Evolutionary conservation across 116 monocot genomes (phyloP).

Genomic region (Iris pallida): DNA sequence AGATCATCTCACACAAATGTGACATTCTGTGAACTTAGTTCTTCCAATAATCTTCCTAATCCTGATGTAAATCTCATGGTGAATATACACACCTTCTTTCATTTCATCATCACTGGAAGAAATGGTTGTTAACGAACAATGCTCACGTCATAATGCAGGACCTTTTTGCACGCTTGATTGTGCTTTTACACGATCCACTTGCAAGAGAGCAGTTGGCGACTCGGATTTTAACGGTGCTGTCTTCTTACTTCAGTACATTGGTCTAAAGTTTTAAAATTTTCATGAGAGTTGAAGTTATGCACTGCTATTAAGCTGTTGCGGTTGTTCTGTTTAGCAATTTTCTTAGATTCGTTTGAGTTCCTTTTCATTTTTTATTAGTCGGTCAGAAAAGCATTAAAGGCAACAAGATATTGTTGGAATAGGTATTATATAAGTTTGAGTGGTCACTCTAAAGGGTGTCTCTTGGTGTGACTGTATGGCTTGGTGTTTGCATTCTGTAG

Average conservation of each 20-base stretch:
- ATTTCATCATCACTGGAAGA: background rate
- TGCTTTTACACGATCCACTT: constrained; percentile 89
- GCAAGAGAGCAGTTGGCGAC: constrained; percentile 70
- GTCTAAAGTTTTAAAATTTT: background rate
- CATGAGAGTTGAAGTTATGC: background rate
- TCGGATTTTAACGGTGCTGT: constrained; percentile 67
- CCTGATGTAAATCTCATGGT: constrained; percentile 45
- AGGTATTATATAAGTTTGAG: too few relatives aligned
- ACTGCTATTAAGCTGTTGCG: background rate
- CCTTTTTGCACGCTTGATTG: constrained; percentile 87
- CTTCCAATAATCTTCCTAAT: constrained; percentile 60
- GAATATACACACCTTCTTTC: background rate
- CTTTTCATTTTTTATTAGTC: too few relatives aligned
- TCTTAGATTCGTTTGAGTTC: too few relatives aligned
- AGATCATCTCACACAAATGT: constrained; percentile 38
- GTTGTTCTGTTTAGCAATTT: background rate
- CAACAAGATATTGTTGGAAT: too few relatives aligned
- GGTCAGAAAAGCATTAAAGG: too few relatives aligned
- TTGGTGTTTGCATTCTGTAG: too few relatives aligned
- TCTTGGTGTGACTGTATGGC: too few relatives aligned
- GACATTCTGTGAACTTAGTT: constrained; percentile 34
- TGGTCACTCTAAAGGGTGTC: too few relatives aligned
- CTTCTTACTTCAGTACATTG: background rate
- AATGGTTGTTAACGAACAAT: too few relatives aligned
- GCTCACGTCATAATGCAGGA: constrained; percentile 40